Evolutionary conservation across 2,329 filamentous ascomycete genomes (phyloP).

Genomic region (Metarhizium anisopliae): DNA sequence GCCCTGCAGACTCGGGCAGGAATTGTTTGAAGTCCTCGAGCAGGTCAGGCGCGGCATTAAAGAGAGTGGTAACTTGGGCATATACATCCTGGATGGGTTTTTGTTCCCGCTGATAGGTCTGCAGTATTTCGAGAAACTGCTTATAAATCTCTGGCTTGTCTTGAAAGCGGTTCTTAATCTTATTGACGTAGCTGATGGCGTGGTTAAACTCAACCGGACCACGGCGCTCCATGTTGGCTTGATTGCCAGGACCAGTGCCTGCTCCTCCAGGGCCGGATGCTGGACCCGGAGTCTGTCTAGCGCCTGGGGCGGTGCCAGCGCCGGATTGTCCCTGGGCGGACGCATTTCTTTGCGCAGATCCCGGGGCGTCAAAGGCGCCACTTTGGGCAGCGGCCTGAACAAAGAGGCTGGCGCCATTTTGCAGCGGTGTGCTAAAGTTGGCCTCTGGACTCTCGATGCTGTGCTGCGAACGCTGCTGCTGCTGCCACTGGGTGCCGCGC

Average conservation of each 20-base stretch:
- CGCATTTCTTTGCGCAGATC: slow-evolving; percentile 22
- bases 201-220: slow-evolving; percentile 98
- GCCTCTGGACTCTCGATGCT: slow-evolving; percentile 55
- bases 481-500: slow-evolving; percentile 46
- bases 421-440: slow-evolving; percentile 49
- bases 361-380: slow-evolving; percentile 22
- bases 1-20: slow-evolving; percentile 69
- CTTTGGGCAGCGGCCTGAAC: slow-evolving; percentile 31
- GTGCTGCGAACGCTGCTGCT: slow-evolving; percentile 42
- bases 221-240: slow-evolving; percentile 67
- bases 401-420: slow-evolving; percentile 40
- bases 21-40: slow-evolving; percentile 99
- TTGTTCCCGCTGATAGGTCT: slow-evolving; percentile 95
- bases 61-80: slow-evolving; percentile 87
- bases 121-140: slow-evolving; percentile 94
- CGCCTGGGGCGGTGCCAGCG: slow-evolving; percentile 39
- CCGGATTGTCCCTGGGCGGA: slow-evolving; percentile 23
- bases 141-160: slow-evolving; percentile 98
- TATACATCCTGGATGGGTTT: slow-evolving; percentile 99
- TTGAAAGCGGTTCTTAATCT: slow-evolving; percentile 99
- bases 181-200: slow-evolving; percentile 98
- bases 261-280: slow-evolving; percentile 45
- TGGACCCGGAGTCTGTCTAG: slow-evolving; percentile 49
- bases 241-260: slow-evolving; percentile 50
- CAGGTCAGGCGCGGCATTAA: slow-evolving; percentile 86